Percentiles rank a stretch among this genome's conserved stretches.
These are phyloP conservation scores for Salvia splendens DNA, from an alignment of 257 asterid species.

Conservation along the genomic window DNA sequence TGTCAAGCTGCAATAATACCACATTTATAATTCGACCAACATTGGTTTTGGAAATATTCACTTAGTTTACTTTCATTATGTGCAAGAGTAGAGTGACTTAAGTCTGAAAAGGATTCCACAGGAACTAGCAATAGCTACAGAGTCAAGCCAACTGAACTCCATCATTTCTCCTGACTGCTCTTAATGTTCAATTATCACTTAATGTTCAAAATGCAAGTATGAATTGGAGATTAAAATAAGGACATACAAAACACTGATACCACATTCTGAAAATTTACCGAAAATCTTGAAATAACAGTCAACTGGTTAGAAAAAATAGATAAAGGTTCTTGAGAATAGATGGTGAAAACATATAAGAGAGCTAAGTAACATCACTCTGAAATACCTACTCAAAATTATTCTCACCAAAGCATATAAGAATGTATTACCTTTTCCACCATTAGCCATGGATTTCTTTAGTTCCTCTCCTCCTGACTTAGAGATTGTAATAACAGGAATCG, in stretches of 20 bases:
- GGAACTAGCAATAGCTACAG: slow-evolving; percentile 13
- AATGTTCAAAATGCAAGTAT: slow-evolving; percentile 5
- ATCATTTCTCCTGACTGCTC: slow-evolving; percentile 10
- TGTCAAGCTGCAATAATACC: slow-evolving; percentile 20
- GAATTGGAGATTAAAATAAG: slow-evolving; percentile 24
- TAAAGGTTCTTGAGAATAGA: slow-evolving; percentile 3
- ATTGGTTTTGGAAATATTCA: slow-evolving; percentile 10
- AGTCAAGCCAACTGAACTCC: slow-evolving; percentile 9
- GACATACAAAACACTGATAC: slow-evolving; percentile 5
- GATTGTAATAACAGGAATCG: slow-evolving; percentile 76
- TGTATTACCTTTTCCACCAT: slow-evolving; percentile 57
- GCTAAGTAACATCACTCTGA: slow-evolving; percentile 19
- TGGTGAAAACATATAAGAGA: slow-evolving; percentile 10
- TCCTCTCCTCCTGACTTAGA: slow-evolving; percentile 79
- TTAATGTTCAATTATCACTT: slow-evolving; percentile 18
- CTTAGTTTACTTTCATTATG: slow-evolving; percentile 27
- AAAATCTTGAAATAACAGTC: slow-evolving; percentile 7
- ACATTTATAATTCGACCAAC: slow-evolving; percentile 9
- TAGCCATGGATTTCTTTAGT: slow-evolving; percentile 56
- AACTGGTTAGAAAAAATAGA: neutral
- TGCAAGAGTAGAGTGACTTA: slow-evolving; percentile 7
- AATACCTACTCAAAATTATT: slow-evolving; percentile 15
- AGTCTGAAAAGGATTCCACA: slow-evolving; percentile 20
- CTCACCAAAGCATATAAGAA: slow-evolving; percentile 29
- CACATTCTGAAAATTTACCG: slow-evolving; percentile 16